These are phyloP conservation scores for Bullera alba DNA, from an alignment of 768 basidiomycete genomes.

Conservation along the genomic window DNA sequence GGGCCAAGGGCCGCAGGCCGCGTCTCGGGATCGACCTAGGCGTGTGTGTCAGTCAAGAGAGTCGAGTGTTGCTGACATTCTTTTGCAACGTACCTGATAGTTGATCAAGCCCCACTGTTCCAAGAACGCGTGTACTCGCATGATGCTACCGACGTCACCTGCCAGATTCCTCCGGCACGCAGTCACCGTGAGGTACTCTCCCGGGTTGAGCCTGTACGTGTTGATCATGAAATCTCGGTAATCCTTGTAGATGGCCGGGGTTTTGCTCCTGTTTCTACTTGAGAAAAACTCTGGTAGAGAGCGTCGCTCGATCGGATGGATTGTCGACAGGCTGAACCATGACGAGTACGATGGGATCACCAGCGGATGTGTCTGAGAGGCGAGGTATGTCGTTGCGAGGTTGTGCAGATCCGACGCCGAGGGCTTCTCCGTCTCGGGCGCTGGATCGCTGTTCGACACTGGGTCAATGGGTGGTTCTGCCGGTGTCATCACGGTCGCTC, in stretches of 20 bases:
- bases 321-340: conserved; percentile 94
- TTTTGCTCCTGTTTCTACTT: conserved; percentile 86
- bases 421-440: conserved; percentile 67
- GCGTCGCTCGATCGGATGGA: conserved; percentile 84
- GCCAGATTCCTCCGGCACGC: conserved; percentile 93
- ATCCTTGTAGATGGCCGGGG: conserved; percentile 95
- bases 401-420: conserved; percentile 53
- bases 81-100: conserved; percentile 71
- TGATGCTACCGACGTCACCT: conserved; percentile 95
- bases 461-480: conserved; percentile 10
- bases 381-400: conserved; percentile 67
- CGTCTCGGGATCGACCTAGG: conserved; percentile 98
- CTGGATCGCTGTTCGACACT: conserved; percentile 45
- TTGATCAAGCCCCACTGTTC: conserved; percentile 99
- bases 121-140: conserved; percentile 97
- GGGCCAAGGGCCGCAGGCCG: conserved; percentile 89
- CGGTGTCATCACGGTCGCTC: neutral
- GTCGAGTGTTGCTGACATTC: neutral
- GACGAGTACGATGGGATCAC: conserved; percentile 94
- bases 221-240: conserved; percentile 99
- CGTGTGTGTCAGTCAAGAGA: conserved; percentile 5
- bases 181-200: conserved; percentile 93
- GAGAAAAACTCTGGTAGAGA: conserved; percentile 98
- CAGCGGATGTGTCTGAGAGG: conserved; percentile 93
- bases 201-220: conserved; percentile 86